These are phyloP conservation scores for Alternaria novae-zelandiae DNA, from an alignment of 2,329 filamentous ascomycete species.

Conservation along the genomic window DNA sequence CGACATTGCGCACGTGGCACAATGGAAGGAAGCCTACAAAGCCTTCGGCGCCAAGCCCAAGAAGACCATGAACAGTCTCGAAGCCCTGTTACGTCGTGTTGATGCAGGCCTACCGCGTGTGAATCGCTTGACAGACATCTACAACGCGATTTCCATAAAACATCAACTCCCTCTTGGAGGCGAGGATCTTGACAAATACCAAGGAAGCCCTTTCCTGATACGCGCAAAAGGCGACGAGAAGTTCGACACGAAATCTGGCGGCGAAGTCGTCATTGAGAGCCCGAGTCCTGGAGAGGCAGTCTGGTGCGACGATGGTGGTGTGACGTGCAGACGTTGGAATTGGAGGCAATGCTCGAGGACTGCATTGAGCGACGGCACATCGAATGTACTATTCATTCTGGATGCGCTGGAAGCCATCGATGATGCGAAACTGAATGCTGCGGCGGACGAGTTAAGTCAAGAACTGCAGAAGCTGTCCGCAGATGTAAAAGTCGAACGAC, in stretches of 20 bases:
- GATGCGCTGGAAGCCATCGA: slow-evolving; percentile 29
- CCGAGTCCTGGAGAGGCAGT: slow-evolving; percentile 46
- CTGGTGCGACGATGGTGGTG: slow-evolving; percentile 48
- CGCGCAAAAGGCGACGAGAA: slow-evolving; percentile 43
- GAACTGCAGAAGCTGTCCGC: slow-evolving; percentile 24
- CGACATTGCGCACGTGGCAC: slow-evolving; percentile 45
- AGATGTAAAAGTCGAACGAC: slow-evolving; percentile 8
- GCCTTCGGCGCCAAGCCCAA: slow-evolving; percentile 50
- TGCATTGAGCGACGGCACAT: slow-evolving; percentile 44
- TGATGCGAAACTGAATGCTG: slow-evolving; percentile 31
- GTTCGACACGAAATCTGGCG: slow-evolving; percentile 42
- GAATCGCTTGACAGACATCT: slow-evolving; percentile 50
- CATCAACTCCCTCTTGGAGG: slow-evolving; percentile 50
- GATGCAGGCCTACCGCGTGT: slow-evolving; percentile 45
- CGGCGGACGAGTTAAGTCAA: slow-evolving; percentile 33
- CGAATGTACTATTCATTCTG: slow-evolving; percentile 46
- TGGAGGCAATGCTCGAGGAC: slow-evolving; percentile 50
- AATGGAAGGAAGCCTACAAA: slow-evolving; percentile 50
- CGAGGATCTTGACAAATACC: slow-evolving; percentile 50
- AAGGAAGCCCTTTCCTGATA: slow-evolving; percentile 38
- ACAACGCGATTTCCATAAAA: slow-evolving; percentile 50
- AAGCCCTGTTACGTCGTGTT: slow-evolving; percentile 45
- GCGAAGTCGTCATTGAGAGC: slow-evolving; percentile 28
- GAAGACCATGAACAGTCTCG: slow-evolving; percentile 47
- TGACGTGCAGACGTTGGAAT: slow-evolving; percentile 51